A percentile compares a stretch with the other conserved stretches of the same genome.
These are phyloP conservation scores for Beauveria asiatica DNA, from an alignment of 2,329 filamentous ascomycete genomes.

Conservation along the genomic window DNA sequence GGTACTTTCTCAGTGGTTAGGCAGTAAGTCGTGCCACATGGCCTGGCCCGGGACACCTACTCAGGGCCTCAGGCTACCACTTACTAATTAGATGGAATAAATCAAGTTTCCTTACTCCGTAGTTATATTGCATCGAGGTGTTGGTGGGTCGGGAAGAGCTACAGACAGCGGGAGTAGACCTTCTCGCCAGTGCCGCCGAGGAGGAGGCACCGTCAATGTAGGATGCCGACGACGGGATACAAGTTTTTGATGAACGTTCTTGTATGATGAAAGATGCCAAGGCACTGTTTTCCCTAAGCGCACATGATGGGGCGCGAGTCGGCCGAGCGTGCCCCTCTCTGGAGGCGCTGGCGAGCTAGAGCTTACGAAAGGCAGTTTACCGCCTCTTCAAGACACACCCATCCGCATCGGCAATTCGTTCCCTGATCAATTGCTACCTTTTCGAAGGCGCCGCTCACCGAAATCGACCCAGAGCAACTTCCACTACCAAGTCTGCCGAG, in stretches of 20 bases:
- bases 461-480: background rate
- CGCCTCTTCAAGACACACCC: background rate
- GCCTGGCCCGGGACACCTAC: too few species aligned
- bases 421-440: background rate
- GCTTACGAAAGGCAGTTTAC: conserved; percentile 5
- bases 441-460: too few species aligned
- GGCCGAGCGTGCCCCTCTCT: conserved; percentile 6
- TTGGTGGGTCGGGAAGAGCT: conserved; percentile 33
- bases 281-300: background rate
- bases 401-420: background rate
- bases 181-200: conserved; percentile 39
- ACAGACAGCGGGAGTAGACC: conserved; percentile 38
- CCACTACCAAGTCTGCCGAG: background rate
- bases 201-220: conserved; percentile 28
- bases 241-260: background rate
- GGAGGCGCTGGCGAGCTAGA: background rate
- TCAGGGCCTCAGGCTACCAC: too few species aligned
- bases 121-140: conserved; percentile 15
- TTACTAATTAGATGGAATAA: too few species aligned
- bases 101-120: too few species aligned
- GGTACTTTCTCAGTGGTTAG: too few species aligned
- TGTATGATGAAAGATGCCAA: background rate
- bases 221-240: background rate
- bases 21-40: too few species aligned
- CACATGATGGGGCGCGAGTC: background rate